Conservation (phyloP, 2,329 filamentous ascomycete species). For the Arachnomyces sp. region DNA sequence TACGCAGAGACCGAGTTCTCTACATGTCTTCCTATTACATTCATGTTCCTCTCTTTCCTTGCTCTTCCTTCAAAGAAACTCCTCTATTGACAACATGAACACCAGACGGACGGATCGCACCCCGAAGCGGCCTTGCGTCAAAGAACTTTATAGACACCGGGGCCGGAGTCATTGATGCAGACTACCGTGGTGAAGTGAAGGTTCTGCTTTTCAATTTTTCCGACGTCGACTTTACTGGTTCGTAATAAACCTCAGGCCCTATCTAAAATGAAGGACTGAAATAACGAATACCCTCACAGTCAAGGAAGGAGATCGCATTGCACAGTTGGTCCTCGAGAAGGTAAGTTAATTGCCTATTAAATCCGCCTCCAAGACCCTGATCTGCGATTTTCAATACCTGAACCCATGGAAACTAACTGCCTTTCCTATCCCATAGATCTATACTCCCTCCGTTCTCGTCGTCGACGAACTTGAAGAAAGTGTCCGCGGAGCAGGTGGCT, state of each 20-base stretch:
- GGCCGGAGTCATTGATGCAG: slow-evolving; percentile 93
- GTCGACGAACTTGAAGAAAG: slow-evolving; percentile 84
- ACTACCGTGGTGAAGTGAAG: slow-evolving; percentile 91
- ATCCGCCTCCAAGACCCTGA: background rate
- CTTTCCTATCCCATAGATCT: slow-evolving; percentile 54
- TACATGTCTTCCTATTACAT: too few relatives aligned
- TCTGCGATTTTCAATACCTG: background rate
- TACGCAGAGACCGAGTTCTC: too few relatives aligned
- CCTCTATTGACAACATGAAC: slow-evolving; percentile 1
- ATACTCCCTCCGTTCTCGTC: slow-evolving; percentile 84
- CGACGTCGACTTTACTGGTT: slow-evolving; percentile 63
- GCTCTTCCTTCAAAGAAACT: too few relatives aligned
- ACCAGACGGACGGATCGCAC: slow-evolving; percentile 81
- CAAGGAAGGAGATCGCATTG: slow-evolving; percentile 80
- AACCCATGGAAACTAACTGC: slow-evolving; percentile 5
- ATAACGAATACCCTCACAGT: slow-evolving; percentile 34
- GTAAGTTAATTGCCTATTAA: slow-evolving; percentile 36
- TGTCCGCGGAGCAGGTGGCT: slow-evolving; percentile 81
- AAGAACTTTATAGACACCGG: slow-evolving; percentile 97
- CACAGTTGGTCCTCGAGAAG: slow-evolving; percentile 87
- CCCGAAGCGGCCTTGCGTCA: slow-evolving; percentile 79
- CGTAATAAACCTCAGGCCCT: background rate
- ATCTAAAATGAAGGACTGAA: too few relatives aligned
- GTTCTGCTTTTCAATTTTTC: slow-evolving; percentile 90
- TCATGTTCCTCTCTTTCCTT: too few relatives aligned